Evolutionary conservation across 495 filamentous ascomycete species (phyloP).

Genomic region (Sordaria brevicollis): DNA sequence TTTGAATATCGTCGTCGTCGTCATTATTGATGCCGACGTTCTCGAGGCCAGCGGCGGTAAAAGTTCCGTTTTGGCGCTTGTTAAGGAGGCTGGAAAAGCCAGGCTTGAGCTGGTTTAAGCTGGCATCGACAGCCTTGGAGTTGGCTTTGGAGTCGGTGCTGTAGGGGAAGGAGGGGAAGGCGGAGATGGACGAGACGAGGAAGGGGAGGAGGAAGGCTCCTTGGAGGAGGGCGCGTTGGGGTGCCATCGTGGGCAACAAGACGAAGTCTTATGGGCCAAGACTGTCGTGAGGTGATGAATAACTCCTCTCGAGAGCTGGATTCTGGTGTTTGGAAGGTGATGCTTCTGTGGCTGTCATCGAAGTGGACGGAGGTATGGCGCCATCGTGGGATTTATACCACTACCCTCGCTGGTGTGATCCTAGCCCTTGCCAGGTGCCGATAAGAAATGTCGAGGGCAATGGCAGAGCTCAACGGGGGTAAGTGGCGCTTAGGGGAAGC

Average conservation of each 20-base stretch:
- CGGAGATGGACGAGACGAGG: neutral
- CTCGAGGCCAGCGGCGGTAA: neutral
- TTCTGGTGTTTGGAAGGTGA: neutral
- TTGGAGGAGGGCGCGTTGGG: neutral
- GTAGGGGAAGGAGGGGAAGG: neutral
- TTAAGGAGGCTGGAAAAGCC: neutral
- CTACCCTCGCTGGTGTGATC: neutral
- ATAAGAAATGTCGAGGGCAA: neutral
- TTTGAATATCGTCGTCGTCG: neutral
- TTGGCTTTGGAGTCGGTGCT: neutral
- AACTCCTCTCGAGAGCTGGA: neutral
- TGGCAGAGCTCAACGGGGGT: neutral
- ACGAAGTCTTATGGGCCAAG: neutral
- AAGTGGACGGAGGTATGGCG: neutral
- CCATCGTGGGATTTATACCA: neutral
- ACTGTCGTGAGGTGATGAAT: neutral
- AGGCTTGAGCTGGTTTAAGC: neutral
- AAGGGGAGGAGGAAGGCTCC: neutral
- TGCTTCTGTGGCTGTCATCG: neutral
- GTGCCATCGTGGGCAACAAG: neutral
- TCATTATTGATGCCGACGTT: too few species aligned
- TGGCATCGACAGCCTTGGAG: neutral
- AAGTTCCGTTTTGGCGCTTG: neutral
- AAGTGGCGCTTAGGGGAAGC: neutral
- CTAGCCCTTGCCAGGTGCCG: neutral